A percentile compares a stretch with the other conserved stretches of the same genome.
phyloP scores from a whole-genome alignment of 2,329 filamentous ascomycete species.

The Hyphodiscus sp. region DNA sequence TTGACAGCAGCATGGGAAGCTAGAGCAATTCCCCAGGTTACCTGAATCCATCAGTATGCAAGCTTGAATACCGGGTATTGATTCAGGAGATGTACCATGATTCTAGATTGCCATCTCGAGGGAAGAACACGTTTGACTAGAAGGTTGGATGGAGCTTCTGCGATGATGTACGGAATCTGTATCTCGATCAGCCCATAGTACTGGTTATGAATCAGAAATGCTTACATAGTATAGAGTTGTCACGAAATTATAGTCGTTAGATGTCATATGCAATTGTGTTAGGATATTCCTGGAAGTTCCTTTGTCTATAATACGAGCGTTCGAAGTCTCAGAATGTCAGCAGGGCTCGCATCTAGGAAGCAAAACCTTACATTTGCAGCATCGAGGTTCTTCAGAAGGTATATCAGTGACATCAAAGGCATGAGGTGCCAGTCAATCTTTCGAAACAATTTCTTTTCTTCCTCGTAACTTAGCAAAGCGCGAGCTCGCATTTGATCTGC shows the following conservation, averaged over 20 bases:
- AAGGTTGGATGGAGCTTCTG: slow-evolving; percentile 34
- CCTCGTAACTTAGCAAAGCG: slow-evolving; percentile 20
- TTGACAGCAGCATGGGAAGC: slow-evolving; percentile 34
- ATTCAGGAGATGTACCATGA: slow-evolving; percentile 19
- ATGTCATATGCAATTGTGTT: slow-evolving; percentile 25
- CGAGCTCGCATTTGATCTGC: slow-evolving; percentile 29
- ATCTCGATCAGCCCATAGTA: slow-evolving; percentile 3
- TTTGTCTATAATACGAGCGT: slow-evolving; percentile 16
- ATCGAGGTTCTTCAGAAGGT: slow-evolving; percentile 29
- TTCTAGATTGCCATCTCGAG: slow-evolving; percentile 30
- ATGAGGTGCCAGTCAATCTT: slow-evolving; percentile 10
- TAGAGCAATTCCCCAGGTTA: slow-evolving; percentile 35
- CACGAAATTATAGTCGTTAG: slow-evolving; percentile 30
- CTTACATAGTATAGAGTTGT: slow-evolving; percentile 33
- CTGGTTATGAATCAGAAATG: neutral
- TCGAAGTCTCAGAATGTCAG: too few relatives aligned
- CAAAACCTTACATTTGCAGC: slow-evolving; percentile 24
- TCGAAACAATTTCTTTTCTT: slow-evolving; percentile 8
- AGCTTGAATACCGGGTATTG: neutral
- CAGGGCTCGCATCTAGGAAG: too few relatives aligned
- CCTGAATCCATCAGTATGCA: slow-evolving; percentile 6
- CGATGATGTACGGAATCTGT: slow-evolving; percentile 31
- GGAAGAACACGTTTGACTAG: slow-evolving; percentile 32
- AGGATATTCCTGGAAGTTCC: neutral
- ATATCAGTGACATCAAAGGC: slow-evolving; percentile 33